Evolutionary conservation across 176 grass and related monocot genomes (phyloP).

Genomic region (Carex littledalei): DNA sequence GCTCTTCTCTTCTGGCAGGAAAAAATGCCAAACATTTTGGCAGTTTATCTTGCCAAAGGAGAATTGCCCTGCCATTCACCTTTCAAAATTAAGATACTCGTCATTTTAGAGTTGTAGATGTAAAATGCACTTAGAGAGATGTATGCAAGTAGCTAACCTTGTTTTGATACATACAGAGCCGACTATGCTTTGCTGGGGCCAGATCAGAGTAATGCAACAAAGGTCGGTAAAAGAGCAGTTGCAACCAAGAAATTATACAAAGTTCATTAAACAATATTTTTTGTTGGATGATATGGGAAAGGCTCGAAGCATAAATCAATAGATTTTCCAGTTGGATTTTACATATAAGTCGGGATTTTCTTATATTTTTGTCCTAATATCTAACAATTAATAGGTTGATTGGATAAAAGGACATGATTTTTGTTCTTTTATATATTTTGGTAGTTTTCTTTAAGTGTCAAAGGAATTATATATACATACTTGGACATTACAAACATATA

Average conservation of each 20-base stretch:
- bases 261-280: not conserved
- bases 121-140: not conserved
- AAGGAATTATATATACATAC: not conserved
- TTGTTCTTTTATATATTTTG: not conserved
- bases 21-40: not conserved
- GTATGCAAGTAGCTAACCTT: not conserved
- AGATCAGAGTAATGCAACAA: not conserved
- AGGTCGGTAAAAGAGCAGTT: not conserved
- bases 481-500: not conserved
- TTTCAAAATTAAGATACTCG: not conserved
- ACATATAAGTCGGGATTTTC: not conserved
- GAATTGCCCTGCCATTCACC: slow-evolving; percentile 77
- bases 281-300: too few relatives aligned
- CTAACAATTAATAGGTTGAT: not conserved
- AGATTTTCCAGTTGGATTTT: not conserved
- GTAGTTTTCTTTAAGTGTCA: not conserved
- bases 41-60: slow-evolving; percentile 54
- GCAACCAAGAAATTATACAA: not conserved
- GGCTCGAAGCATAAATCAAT: not conserved
- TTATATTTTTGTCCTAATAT: not conserved
- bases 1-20: slow-evolving; percentile 44
- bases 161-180: not conserved
- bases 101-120: not conserved
- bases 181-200: not conserved
- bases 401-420: not conserved